A percentile compares a stretch with the other conserved stretches of the same genome.
These are phyloP conservation scores for Globisporangium yorkense DNA, from an alignment of 352 stramenopile species.

Conservation along the genomic window DNA sequence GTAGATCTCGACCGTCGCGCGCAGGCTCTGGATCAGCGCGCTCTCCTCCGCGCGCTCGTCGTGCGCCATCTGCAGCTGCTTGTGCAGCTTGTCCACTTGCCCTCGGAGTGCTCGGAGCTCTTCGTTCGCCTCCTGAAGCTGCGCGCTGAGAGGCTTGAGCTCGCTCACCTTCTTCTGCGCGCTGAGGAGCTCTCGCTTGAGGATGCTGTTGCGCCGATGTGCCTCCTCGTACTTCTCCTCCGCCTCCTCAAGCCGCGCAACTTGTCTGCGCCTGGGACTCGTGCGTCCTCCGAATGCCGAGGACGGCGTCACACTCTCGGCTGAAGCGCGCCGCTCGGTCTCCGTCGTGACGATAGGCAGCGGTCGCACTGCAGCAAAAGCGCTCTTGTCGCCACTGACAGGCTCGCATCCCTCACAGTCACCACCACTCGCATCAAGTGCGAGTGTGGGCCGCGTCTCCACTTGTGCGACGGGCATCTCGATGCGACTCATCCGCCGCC, in stretches of 20 bases:
- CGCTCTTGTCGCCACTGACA: too few relatives aligned
- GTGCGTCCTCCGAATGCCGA: conserved; percentile 9
- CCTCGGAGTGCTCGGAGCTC: conserved; percentile 25
- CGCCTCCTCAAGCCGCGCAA: conserved; percentile 19
- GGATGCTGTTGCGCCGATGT: conserved; percentile 30
- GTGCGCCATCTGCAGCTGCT: conserved; percentile 15
- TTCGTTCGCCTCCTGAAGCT: conserved; percentile 25
- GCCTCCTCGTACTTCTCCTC: conserved; percentile 47
- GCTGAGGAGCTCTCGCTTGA: conserved; percentile 46
- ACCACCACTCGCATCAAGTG: background rate
- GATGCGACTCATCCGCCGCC: conserved; percentile 11
- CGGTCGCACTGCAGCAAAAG: background rate
- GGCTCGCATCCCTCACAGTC: background rate
- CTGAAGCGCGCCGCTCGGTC: background rate
- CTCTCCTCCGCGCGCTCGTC: conserved; percentile 43
- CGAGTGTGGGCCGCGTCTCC: background rate
- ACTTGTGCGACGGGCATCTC: background rate
- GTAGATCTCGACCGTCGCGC: conserved; percentile 51
- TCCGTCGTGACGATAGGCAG: background rate
- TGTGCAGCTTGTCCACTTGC: conserved; percentile 23
- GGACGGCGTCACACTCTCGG: background rate
- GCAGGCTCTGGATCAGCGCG: conserved; percentile 54
- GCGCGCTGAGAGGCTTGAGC: conserved; percentile 35
- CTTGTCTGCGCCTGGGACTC: conserved; percentile 17
- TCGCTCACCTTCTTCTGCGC: conserved; percentile 48